A percentile compares a stretch with the other conserved stretches of the same genome.
Conservation (phyloP, 2,329 filamentous ascomycete species). For the Pseudodiploospora longispora region DNA sequence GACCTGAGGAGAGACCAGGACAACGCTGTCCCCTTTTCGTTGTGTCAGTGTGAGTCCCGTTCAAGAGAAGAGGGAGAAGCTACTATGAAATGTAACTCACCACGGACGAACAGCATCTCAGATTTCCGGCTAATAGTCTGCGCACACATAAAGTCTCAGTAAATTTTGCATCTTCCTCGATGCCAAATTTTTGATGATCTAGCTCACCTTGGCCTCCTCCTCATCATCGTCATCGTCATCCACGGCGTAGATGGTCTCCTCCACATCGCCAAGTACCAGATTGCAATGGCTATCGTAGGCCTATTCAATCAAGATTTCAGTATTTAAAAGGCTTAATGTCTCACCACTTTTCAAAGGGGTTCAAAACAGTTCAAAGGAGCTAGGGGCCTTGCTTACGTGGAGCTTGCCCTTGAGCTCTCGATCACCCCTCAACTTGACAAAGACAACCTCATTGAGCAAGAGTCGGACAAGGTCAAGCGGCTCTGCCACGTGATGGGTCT, state of each 20-base stretch:
- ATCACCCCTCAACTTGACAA: constrained; percentile 94
- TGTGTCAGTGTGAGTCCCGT: constrained; percentile 14
- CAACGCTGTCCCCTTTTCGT: constrained; percentile 58
- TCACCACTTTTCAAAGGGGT: not conserved
- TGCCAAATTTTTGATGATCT: not conserved
- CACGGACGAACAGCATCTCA: constrained; percentile 97
- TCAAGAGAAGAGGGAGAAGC: not conserved
- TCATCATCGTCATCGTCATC: constrained; percentile 81
- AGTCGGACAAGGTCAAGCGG: constrained; percentile 93
- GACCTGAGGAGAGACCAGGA: constrained; percentile 59
- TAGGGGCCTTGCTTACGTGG: constrained; percentile 55
- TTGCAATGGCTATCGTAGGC: constrained; percentile 99
- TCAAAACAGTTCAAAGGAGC: not conserved
- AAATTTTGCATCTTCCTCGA: not conserved
- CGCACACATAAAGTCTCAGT: constrained; percentile 7
- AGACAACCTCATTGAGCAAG: constrained; percentile 89
- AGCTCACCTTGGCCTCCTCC: constrained; percentile 59
- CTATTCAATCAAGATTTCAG: constrained; percentile 37
- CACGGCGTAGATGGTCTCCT: constrained; percentile 92
- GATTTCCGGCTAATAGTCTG: constrained; percentile 94
- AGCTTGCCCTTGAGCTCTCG: constrained; percentile 90
- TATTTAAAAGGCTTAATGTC: not conserved
- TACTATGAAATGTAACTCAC: constrained; percentile 38
- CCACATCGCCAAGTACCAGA: constrained; percentile 87
- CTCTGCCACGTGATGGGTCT: constrained; percentile 68